Conservation (phyloP, 202 grass and related monocot species). For the Digitaria exilis region DNA sequence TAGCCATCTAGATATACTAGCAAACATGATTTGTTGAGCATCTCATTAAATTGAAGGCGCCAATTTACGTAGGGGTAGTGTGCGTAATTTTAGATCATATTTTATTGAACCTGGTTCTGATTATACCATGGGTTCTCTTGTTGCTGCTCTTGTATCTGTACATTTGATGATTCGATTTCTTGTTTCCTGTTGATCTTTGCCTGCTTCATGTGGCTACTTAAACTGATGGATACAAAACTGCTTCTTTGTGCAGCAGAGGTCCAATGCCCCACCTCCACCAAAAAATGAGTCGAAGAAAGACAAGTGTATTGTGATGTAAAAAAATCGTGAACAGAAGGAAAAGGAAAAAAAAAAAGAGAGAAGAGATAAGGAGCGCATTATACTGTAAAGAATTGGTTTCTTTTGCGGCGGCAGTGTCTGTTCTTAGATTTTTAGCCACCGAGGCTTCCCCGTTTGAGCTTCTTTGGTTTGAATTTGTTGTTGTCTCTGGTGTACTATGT, state of each 20-base stretch:
- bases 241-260: constrained; percentile 41
- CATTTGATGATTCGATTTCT: neutral
- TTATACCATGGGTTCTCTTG: neutral
- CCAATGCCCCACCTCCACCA: constrained; percentile 37
- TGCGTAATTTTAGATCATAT: neutral
- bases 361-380: constrained; percentile 37
- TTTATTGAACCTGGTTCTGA: neutral
- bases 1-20: neutral
- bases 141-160: neutral
- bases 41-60: no score
- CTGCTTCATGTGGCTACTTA: neutral
- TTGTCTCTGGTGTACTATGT: constrained; percentile 36
- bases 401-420: constrained; percentile 22
- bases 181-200: neutral
- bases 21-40: neutral
- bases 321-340: constrained; percentile 32
- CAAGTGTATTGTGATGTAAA: constrained; percentile 89
- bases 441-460: constrained; percentile 15
- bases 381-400: constrained; percentile 63
- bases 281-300: constrained; percentile 80
- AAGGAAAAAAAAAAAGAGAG: neutral
- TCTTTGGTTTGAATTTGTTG: constrained; percentile 6
- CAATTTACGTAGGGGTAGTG: no score
- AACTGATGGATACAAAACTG: constrained; percentile 13
- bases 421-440: constrained; percentile 23